Base-by-base conservation (phyloP, 1,284 basidiomycete genomes). In the Ceratobasidium theobromae region DNA sequence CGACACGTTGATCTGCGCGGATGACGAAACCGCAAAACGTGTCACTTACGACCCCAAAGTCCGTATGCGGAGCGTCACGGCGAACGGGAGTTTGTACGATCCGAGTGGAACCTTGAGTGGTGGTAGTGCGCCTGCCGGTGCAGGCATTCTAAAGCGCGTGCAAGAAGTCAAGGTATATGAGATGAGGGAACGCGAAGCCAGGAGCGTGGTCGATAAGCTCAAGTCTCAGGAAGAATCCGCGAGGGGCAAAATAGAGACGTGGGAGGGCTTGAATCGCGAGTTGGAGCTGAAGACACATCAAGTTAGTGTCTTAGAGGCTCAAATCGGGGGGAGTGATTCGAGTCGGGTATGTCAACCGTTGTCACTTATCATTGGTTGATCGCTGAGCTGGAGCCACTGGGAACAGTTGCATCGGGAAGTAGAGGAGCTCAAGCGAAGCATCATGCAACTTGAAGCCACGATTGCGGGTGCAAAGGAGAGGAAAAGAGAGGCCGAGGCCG, bases 1-100 rank as follows among this genome's bases (percentile, higher is more conserved):
- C 65, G 89, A 93, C 74, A 95, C 93, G 0, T 83, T 99, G 69
- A 87, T 99, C 73, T 98, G 95, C 75, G 86, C 89, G 48, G 94
- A 97, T 74, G 86, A 95, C 2, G 87, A 88, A 30, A 85, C 94
- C 0, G 97, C 97, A 6, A 93, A 95, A 74, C 79, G 81, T 0
- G 91, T 98, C 43, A 98, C 97, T 0, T 99, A 98, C 79, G 79
- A 85, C 76, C 82, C 87, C 27, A 83, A 89, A 16, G 83, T 86
- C 30, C 79, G 82, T 14, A 85, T 90, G 69, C 88, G 88, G 67
- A 95, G 91, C 11, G 95, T 99, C 57, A 99, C 97, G 1, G 81
- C 96, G 18, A 89, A 95, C 27, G 97, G 97, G 16, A 97, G 99
- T 73, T 87, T 98, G 5, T 99, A 99, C 76, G 96, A 99, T 72